Percentiles rank a stretch among this genome's conserved stretches.
Conservation (phyloP, 768 basidiomycete genomes). For the Pleurotus djamor region DNA sequence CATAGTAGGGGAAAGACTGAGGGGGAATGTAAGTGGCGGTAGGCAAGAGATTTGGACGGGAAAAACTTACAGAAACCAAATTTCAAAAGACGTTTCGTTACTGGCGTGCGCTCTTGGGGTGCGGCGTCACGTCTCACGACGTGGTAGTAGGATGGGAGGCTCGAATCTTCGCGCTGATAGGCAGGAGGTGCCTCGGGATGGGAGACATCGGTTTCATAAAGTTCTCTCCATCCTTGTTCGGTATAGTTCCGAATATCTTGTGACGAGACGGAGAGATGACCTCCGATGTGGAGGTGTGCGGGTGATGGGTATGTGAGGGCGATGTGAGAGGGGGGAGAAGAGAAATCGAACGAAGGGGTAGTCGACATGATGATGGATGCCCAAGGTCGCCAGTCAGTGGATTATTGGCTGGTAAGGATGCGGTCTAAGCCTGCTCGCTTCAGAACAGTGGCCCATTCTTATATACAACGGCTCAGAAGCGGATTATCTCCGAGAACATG, state of each 20-base stretch:
- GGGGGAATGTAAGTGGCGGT: neutral
- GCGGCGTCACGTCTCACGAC: neutral
- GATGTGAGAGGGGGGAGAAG: neutral
- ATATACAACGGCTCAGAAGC: neutral
- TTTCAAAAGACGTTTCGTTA: slow-evolving; percentile 2
- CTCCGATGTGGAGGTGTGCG: slow-evolving; percentile 2
- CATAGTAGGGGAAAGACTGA: slow-evolving; percentile 4
- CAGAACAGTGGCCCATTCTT: neutral
- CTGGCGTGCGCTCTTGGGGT: neutral
- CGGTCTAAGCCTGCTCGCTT: slow-evolving; percentile 5
- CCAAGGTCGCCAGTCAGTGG: slow-evolving; percentile 6
- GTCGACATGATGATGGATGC: slow-evolving; percentile 1
- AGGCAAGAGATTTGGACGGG: neutral
- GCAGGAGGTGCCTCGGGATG: neutral
- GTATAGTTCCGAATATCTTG: neutral
- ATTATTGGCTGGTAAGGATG: slow-evolving; percentile 5
- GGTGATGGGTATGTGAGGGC: slow-evolving; percentile 5
- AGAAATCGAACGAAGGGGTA: slow-evolving; percentile 3
- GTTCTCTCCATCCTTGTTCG: slow-evolving; percentile 2
- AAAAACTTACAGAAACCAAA: slow-evolving; percentile 4
- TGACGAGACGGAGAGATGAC: neutral
- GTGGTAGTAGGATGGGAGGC: slow-evolving; percentile 5
- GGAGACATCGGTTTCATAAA: slow-evolving; percentile 1
- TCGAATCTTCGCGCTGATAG: slow-evolving; percentile 5
- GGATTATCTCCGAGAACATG: neutral